Base-by-base conservation (phyloP, 2,329 filamentous ascomycete genomes). In the Pseudogymnoascus sp. region DNA sequence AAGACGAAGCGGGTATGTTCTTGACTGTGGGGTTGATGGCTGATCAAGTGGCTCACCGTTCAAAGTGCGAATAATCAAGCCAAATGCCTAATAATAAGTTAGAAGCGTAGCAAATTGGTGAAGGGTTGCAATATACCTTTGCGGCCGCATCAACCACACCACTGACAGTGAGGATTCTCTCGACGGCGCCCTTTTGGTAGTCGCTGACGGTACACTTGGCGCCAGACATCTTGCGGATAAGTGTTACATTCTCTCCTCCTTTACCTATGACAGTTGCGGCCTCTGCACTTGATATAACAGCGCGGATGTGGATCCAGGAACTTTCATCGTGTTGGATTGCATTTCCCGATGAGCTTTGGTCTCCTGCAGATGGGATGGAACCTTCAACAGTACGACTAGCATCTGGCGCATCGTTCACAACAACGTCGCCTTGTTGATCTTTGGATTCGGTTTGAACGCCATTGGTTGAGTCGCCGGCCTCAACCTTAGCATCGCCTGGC, bases 171-270 rank as follows among this genome's bases (percentile, higher is more conserved):
- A 99, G 81, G 71, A 99, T 97, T 73, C 94, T 90, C 80, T 99
- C 94, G 35, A 97, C 92, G 61, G 94, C 94, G 67, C 94, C 94
- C 72, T 96, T 91, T 69, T 95, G 90, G 72, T 97, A 99, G 77
- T 99, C 94, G 78, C 92, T 97, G 69, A 99, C 94, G 57, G 94
- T 99, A 80, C 94, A 99, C 78, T 97, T 97, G 67, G 94, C 94
- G 70, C 92, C 92, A 60, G 94, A 97, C 77, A 96, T 82, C 74
- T 90, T 91, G 68, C 94, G 87, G 72, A 99, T 97, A 77, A 96
- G 91, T 68, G 92, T 96, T 57, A 99, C 94, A 72, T 99, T 99
- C 80, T 99, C 94, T 73, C 94, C 94, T 66, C 92, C 93, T 78
- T 99, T 99, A 72, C 94, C 94, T 76, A 99, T 99, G 67, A 97